These are phyloP conservation scores for Backusella psychrophila DNA, from an alignment of 192 early-diverging fungal genomes.

Conservation along the genomic window DNA sequence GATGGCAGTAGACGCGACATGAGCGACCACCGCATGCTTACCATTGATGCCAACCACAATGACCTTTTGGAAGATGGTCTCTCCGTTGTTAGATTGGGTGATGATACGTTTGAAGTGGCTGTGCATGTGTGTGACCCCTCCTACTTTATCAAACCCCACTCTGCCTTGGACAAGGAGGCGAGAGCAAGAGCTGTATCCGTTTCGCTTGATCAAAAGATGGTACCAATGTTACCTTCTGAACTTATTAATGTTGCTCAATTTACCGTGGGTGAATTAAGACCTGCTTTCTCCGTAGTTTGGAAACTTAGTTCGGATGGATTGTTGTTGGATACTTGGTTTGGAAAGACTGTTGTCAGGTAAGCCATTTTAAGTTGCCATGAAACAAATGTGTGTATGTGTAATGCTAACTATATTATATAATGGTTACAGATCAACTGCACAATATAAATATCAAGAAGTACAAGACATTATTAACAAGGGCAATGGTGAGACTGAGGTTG, in stretches of 20 bases:
- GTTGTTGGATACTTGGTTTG: slow-evolving; percentile 74
- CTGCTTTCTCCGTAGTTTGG: slow-evolving; percentile 83
- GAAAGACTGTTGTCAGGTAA: slow-evolving; percentile 45
- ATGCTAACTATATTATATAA: not conserved
- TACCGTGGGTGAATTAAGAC: slow-evolving; percentile 74
- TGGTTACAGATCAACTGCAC: slow-evolving; percentile 65
- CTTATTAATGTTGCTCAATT: slow-evolving; percentile 94
- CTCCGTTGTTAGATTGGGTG: slow-evolving; percentile 52
- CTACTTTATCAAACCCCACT: slow-evolving; percentile 92
- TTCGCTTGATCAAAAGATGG: slow-evolving; percentile 90
- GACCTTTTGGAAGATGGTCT: slow-evolving; percentile 73
- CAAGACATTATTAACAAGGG: slow-evolving; percentile 19
- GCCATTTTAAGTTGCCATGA: slow-evolving; percentile 35
- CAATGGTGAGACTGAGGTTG: slow-evolving; percentile 26
- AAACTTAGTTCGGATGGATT: slow-evolving; percentile 87
- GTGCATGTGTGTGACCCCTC: slow-evolving; percentile 94
- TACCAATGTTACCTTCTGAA: slow-evolving; percentile 92
- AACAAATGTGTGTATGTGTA: too few relatives aligned
- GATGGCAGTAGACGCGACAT: slow-evolving; percentile 78
- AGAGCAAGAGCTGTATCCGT: slow-evolving; percentile 88
- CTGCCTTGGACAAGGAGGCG: slow-evolving; percentile 93
- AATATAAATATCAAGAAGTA: slow-evolving; percentile 69
- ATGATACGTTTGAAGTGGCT: slow-evolving; percentile 74
- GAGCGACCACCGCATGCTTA: slow-evolving; percentile 69
- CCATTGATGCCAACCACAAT: slow-evolving; percentile 73